Conservation (phyloP, 805 yeast species). For the Candida suzukii region DNA sequence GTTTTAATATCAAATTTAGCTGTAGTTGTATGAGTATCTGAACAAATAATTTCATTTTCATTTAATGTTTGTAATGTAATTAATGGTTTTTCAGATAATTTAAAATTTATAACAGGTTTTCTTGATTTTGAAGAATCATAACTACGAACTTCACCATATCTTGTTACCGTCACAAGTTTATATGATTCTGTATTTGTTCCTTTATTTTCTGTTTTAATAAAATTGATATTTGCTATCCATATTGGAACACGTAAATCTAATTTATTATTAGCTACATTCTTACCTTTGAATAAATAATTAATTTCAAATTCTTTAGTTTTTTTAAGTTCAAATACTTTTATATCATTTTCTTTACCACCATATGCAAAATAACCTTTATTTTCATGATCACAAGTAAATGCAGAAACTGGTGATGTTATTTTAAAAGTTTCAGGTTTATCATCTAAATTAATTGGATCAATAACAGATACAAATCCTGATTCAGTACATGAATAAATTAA, state of each 20-base stretch:
- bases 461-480: conserved; percentile 23
- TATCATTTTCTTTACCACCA: conserved; percentile 83
- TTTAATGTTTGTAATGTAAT: conserved; percentile 30
- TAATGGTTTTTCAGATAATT: conserved; percentile 49
- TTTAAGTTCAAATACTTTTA: conserved; percentile 34
- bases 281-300: conserved; percentile 53
- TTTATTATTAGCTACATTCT: conserved; percentile 75
- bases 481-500: conserved; percentile 26
- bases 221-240: conserved; percentile 58
- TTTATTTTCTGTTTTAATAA: conserved; percentile 26
- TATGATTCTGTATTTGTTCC: conserved; percentile 31
- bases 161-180: conserved; percentile 59
- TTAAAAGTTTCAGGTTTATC: conserved; percentile 23
- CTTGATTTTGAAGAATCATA: conserved; percentile 66
- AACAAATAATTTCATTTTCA: conserved; percentile 43
- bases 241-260: conserved; percentile 78
- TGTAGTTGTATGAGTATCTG: conserved; percentile 66
- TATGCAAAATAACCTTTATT: conserved; percentile 54
- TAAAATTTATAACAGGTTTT: conserved; percentile 55
- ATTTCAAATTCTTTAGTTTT: conserved; percentile 8
- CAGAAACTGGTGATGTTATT: conserved; percentile 40
- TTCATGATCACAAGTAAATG: conserved; percentile 41
- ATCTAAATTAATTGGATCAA: conserved; percentile 13
- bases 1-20: conserved; percentile 44
- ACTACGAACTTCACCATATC: conserved; percentile 66